Evolutionary conservation across 768 basidiomycete species (phyloP), one percentile per base, ranked within the genome.

Genomic region (Macrocybe gigantea): DNA sequence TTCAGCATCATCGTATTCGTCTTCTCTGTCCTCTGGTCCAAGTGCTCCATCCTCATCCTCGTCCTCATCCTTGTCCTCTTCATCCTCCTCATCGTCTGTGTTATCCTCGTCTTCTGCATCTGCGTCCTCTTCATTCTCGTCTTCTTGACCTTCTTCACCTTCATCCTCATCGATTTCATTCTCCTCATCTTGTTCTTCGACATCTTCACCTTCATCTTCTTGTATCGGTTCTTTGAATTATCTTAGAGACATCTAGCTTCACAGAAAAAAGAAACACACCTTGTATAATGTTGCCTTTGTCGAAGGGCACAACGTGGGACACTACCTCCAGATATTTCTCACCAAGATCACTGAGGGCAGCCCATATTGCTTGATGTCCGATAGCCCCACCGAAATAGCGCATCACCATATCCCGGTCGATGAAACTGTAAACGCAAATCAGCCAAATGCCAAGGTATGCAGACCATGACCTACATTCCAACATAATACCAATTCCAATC

Each of bases 401-500:
- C 60, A 64, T 62, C 29, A 56, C 57, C 53, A 63, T 61, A 42
- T 66, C 61, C n/a, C 56, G 42, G 40, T 64, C 60, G 6, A 56
- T 54, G 46, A 61, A 61, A 1, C 62, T 64, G 36, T 36, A 46
- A 30, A 45, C 39, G 12, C 14, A 22, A 37, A 33, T 33, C 22
- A 49, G 10, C 10, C 41, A 13, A 14, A 30, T 30, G 14, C 36
- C 22, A 32, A 37, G 38, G 12, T 15, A 30, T 13, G 29, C 48
- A 10, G n/a, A 9, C 0, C 58, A 22, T 22, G 22, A 22, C 57
- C 45, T 48, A 70, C 70, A 60, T 55, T 33, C 62, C 63, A 1
- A 72, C 62, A 58, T 63, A 68, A 38, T 60, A 66, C 41, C 49
- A 56, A 7, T 49, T 30, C 48, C 55, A 71, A 41, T 71, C 67